A percentile compares a stretch with the other conserved stretches of the same genome.
phyloP scores from a whole-genome alignment of 805 yeast genomes.

The Candida incommunis region DNA sequence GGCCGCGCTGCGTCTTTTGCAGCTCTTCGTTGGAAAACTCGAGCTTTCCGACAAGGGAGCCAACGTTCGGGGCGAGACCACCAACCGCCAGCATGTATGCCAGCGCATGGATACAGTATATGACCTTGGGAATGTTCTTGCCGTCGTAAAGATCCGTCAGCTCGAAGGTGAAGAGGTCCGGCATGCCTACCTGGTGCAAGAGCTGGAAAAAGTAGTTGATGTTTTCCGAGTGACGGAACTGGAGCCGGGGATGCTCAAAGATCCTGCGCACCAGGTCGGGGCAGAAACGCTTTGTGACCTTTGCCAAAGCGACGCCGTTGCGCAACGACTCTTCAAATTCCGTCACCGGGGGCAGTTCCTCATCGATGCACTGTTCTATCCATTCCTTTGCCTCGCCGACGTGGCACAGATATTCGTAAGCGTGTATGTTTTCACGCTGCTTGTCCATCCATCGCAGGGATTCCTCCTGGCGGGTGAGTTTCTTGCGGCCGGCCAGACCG shows the following conservation, averaged over 20 bases:
- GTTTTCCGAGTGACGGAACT: slow-evolving; percentile 86
- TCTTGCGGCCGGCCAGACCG: slow-evolving; percentile 1
- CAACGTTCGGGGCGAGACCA: slow-evolving; percentile 45
- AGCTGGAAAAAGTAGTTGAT: slow-evolving; percentile 67
- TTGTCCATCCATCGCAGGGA: slow-evolving; percentile 17
- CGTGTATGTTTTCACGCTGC: slow-evolving; percentile 30
- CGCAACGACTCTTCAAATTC: slow-evolving; percentile 54
- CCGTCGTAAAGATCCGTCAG: slow-evolving; percentile 85
- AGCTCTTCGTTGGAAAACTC: slow-evolving; percentile 59
- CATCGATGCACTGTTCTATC: slow-evolving; percentile 53
- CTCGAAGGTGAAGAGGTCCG: slow-evolving; percentile 81
- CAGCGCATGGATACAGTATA: slow-evolving; percentile 83
- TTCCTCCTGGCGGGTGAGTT: slow-evolving; percentile 1
- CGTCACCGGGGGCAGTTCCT: slow-evolving; percentile 39
- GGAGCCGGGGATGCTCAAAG: slow-evolving; percentile 47
- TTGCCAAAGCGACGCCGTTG: slow-evolving; percentile 78
- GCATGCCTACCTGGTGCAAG: slow-evolving; percentile 56
- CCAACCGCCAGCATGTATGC: slow-evolving; percentile 53
- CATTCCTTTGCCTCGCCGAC: slow-evolving; percentile 71
- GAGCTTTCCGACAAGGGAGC: slow-evolving; percentile 45
- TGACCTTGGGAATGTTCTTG: slow-evolving; percentile 84
- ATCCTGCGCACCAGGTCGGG: slow-evolving; percentile 46
- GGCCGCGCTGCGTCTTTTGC: slow-evolving; percentile 42
- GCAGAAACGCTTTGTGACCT: slow-evolving; percentile 55
- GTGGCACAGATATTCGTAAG: slow-evolving; percentile 70